A percentile compares a stretch with the other conserved stretches of the same genome.
phyloP scores from a whole-genome alignment of 2,329 filamentous ascomycete genomes.

The Aspergillus texensis region DNA sequence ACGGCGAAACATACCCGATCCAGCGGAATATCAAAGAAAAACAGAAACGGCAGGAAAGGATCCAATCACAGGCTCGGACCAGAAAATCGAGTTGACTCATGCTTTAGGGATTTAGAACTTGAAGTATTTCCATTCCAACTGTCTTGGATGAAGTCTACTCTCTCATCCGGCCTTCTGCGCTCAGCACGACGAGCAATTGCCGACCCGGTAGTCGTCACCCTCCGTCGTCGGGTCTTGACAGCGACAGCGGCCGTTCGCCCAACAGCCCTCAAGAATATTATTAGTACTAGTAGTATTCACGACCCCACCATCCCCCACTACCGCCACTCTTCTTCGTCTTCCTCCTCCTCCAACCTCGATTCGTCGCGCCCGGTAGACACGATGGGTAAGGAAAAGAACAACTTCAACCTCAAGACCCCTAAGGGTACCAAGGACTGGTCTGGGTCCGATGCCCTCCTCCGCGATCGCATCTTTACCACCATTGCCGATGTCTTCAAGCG shows the following conservation, averaged over 20 bases:
- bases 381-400: constrained; percentile 3
- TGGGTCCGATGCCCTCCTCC: constrained; percentile 76
- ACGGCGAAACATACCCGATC: neutral
- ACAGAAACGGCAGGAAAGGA: neutral
- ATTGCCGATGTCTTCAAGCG: constrained; percentile 81
- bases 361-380: neutral
- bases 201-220: neutral
- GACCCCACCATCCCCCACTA: constrained; percentile 7
- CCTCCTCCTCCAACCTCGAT: neutral
- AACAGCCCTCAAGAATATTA: constrained; percentile 3
- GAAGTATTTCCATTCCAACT: neutral
- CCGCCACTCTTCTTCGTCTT: constrained; percentile 5
- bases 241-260: constrained; percentile 1
- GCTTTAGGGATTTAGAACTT: neutral
- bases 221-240: neutral
- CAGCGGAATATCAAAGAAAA: neutral
- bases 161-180: neutral
- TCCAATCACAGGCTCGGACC: neutral
- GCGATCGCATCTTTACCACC: constrained; percentile 76
- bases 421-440: constrained; percentile 91
- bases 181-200: constrained; percentile 1
- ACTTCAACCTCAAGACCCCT: constrained; percentile 78
- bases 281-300: neutral
- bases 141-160: neutral
- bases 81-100: neutral